A percentile compares a stretch with the other conserved stretches of the same genome.
Conservation (phyloP, 495 filamentous ascomycete genomes). For the Penicillium coffeae region DNA sequence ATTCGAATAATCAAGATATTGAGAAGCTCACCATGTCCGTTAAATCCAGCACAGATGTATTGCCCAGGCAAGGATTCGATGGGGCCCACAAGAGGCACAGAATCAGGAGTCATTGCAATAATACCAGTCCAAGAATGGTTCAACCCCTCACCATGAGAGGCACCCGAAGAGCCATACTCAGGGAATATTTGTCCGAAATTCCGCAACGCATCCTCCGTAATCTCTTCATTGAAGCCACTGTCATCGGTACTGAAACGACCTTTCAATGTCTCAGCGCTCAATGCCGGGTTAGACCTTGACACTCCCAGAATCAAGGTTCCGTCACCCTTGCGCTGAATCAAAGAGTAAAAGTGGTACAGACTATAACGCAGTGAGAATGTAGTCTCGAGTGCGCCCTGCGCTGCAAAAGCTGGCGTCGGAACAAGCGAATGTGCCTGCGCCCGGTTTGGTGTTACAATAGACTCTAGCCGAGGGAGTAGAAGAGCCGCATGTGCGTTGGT, state of each 20-base stretch:
- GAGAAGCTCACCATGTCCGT: conserved; percentile 26
- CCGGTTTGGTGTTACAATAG: conserved; percentile 24
- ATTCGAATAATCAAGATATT: no score
- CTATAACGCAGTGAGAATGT: conserved; percentile 31
- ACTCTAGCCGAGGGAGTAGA: conserved; percentile 21
- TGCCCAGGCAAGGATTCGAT: conserved; percentile 26
- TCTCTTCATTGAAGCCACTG: conserved; percentile 22
- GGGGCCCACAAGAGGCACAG: conserved; percentile 28
- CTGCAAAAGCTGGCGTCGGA: conserved; percentile 17
- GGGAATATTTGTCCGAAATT: conserved; percentile 23
- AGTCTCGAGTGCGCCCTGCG: conserved; percentile 9
- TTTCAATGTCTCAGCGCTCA: conserved; percentile 18
- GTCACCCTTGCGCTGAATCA: conserved; percentile 24
- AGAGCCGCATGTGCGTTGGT: conserved; percentile 31
- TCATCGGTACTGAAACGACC: conserved; percentile 25
- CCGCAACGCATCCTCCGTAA: conserved; percentile 21
- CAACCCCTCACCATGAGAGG: conserved; percentile 24
- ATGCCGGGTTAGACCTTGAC: conserved; percentile 25
- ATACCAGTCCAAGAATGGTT: conserved; percentile 33
- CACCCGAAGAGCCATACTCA: not conserved
- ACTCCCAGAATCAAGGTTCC: conserved; percentile 29
- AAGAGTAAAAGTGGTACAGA: conserved; percentile 28
- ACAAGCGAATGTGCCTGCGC: conserved; percentile 29
- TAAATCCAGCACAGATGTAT: conserved; percentile 34
- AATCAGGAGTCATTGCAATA: conserved; percentile 32